Evolutionary conservation across 192 early-diverging fungal genomes (phyloP).

Genomic region (Podila clonocystis): DNA sequence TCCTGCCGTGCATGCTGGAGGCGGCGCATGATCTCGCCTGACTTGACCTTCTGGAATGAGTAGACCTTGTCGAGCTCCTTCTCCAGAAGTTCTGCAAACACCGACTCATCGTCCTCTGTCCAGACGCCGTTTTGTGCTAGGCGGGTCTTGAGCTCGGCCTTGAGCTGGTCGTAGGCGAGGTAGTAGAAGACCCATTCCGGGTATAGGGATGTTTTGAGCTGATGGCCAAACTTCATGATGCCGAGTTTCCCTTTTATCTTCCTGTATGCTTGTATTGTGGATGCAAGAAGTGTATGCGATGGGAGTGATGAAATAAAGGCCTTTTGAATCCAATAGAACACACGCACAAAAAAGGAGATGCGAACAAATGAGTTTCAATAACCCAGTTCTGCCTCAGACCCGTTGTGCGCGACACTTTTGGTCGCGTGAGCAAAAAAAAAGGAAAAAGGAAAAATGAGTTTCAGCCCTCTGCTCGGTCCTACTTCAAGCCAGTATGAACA

Average conservation of each 20-base stretch:
- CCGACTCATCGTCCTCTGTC: constrained; percentile 85
- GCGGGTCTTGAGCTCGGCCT: constrained; percentile 81
- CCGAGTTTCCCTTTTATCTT: background rate
- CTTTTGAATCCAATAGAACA: no score
- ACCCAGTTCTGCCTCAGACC: no score
- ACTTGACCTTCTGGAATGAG: constrained; percentile 79
- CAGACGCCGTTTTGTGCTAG: constrained; percentile 62
- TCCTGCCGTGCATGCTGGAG: constrained; percentile 73
- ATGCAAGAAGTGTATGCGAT: no score
- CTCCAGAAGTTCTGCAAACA: constrained; percentile 87
- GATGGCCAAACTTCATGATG: constrained; percentile 92
- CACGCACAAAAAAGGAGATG: no score
- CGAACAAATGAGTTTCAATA: no score
- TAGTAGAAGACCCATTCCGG: constrained; percentile 91
- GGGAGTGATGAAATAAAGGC: no score
- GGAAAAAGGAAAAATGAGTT: no score
- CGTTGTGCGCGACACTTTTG: no score
- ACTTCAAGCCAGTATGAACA: no score
- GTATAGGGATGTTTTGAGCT: constrained; percentile 80
- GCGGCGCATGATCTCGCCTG: constrained; percentile 76
- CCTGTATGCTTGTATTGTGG: background rate
- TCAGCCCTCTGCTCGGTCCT: no score
- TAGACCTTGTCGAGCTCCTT: constrained; percentile 93
- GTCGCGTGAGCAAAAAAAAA: no score
- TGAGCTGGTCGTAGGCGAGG: constrained; percentile 84